Percentiles rank a stretch among this genome's conserved stretches.
Evolutionary conservation across 2,329 filamentous ascomycete genomes (phyloP).

Genomic region (Dryadomyces quercus-mongolicae): DNA sequence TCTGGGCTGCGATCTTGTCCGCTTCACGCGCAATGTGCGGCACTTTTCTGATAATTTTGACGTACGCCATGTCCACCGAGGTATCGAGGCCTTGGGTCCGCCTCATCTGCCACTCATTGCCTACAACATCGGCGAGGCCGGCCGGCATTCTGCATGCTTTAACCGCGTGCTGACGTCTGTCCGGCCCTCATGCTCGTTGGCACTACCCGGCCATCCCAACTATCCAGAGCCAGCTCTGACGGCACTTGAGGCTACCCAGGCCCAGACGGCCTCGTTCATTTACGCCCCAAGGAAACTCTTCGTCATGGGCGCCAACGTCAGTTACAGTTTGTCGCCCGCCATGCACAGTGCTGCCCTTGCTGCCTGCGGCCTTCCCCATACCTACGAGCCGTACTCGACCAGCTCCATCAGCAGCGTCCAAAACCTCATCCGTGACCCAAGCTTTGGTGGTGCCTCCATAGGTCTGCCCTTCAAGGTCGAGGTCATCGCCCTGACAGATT

Average conservation of each 20-base stretch:
- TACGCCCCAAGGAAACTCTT: slow-evolving; percentile 23
- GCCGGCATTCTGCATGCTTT: slow-evolving; percentile 25
- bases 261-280: neutral
- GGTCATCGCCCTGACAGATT: slow-evolving; percentile 50
- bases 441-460: slow-evolving; percentile 55
- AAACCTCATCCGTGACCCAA: slow-evolving; percentile 40
- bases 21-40: slow-evolving; percentile 43
- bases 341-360: slow-evolving; percentile 62
- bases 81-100: slow-evolving; percentile 27
- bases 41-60: slow-evolving; percentile 40
- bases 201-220: neutral
- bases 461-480: slow-evolving; percentile 59
- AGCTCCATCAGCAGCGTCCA: slow-evolving; percentile 48
- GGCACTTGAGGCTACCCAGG: neutral
- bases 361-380: slow-evolving; percentile 54
- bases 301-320: slow-evolving; percentile 33
- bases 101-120: slow-evolving; percentile 35
- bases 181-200: slow-evolving; percentile 14
- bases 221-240: neutral
- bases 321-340: slow-evolving; percentile 57
- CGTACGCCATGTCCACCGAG: slow-evolving; percentile 34
- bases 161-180: slow-evolving; percentile 40
- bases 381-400: slow-evolving; percentile 49
- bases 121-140: slow-evolving; percentile 31
- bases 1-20: slow-evolving; percentile 48